Conservation (phyloP, 768 basidiomycete genomes). For the Collybiopsis confluens region DNA sequence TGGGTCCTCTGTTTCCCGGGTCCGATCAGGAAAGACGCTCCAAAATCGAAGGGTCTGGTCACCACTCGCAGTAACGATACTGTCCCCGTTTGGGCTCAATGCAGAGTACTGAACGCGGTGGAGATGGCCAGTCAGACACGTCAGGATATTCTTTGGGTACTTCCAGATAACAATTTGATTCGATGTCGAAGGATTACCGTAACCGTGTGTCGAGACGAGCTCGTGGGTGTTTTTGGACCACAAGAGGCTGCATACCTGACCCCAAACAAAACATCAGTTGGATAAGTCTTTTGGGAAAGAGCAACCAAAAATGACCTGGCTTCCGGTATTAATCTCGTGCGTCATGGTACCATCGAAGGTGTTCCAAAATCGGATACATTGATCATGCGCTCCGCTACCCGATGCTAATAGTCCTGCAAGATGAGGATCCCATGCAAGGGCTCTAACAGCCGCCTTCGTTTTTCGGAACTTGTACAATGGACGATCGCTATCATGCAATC, state of each 20-base stretch:
- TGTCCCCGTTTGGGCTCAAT: slow-evolving; percentile 71
- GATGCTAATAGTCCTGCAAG: slow-evolving; percentile 65
- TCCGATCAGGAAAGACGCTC: slow-evolving; percentile 61
- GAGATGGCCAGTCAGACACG: slow-evolving; percentile 67
- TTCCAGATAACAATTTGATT: slow-evolving; percentile 73
- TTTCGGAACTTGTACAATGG: slow-evolving; percentile 73
- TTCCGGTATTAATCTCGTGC: slow-evolving; percentile 67
- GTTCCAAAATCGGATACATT: slow-evolving; percentile 79
- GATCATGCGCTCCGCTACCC: slow-evolving; percentile 79
- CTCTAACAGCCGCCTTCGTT: slow-evolving; percentile 75
- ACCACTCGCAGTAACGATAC: slow-evolving; percentile 75
- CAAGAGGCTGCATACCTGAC: slow-evolving; percentile 54
- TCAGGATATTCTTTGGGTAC: slow-evolving; percentile 73
- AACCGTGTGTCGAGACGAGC: slow-evolving; percentile 75
- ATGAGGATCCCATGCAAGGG: slow-evolving; percentile 78
- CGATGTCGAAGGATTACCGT: slow-evolving; percentile 62
- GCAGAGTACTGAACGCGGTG: slow-evolving; percentile 71
- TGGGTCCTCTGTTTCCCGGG: neutral
- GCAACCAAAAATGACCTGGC: slow-evolving; percentile 47
- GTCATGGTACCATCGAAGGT: slow-evolving; percentile 59
- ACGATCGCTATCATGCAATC: slow-evolving; percentile 17
- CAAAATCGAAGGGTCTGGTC: slow-evolving; percentile 79
- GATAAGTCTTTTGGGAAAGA: neutral
- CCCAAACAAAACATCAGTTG: slow-evolving; percentile 38
- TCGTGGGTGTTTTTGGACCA: slow-evolving; percentile 75